Evolutionary conservation across 345 rosid species (phyloP), one percentile per base, ranked within the genome.

Genomic region (Syzygium grande): DNA sequence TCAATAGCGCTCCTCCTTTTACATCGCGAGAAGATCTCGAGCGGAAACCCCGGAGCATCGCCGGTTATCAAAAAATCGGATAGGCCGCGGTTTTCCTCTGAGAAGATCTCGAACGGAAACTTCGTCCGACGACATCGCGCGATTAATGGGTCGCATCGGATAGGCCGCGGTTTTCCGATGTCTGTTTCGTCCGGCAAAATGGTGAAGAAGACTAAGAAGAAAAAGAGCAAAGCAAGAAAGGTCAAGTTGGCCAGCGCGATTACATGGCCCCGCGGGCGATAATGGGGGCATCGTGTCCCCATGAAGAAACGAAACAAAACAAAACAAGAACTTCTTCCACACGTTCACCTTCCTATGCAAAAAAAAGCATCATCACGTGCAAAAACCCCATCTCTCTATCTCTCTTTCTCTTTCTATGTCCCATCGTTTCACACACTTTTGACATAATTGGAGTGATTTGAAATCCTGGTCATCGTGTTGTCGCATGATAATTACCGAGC

Each of bases 81-180:
- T 30, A 68, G 49, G 1, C 1, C 1, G 0, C 1, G 25, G 0
- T 73, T 73, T 73, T 73, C 2, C 43, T 30, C 6, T 9, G 38
- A n/a, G n/a, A n/a, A n/a, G n/a, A n/a, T n/a, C n/a, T n/a, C n/a
- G n/a, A n/a, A n/a, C n/a, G n/a, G n/a, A n/a, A n/a, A n/a, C n/a
- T n/a, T n/a, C n/a, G n/a, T n/a, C n/a, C n/a, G n/a, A n/a, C n/a
- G n/a, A n/a, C n/a, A n/a, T n/a, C n/a, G n/a, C n/a, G n/a, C n/a
- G n/a, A n/a, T n/a, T n/a, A n/a, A n/a, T n/a, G n/a, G n/a, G n/a
- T n/a, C n/a, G n/a, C n/a, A n/a, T n/a, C n/a, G 43, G 23, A 15
- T 30, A 68, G 49, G 1, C 1, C 1, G 0, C 1, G 25, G 0
- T 73, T 73, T 73, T 73, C 2, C 43, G n/a, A n/a, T n/a, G n/a